These are phyloP conservation scores for Capsicum rhomboideum DNA, from an alignment of 257 asterid genomes.

Conservation along the genomic window DNA sequence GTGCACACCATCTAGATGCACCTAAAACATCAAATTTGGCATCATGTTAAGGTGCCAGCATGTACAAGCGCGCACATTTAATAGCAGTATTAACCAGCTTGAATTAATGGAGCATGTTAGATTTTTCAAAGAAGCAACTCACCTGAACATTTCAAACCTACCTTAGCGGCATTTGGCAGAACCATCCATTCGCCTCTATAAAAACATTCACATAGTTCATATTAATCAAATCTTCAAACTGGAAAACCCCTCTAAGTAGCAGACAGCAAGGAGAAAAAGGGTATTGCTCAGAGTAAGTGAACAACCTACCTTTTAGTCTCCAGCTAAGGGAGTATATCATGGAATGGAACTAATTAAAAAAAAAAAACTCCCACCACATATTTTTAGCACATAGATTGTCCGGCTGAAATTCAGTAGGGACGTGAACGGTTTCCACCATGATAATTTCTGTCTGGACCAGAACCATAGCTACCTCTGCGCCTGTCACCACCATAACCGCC, in stretches of 20 bases:
- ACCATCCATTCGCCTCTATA: constrained; percentile 75
- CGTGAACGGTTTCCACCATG: constrained; percentile 91
- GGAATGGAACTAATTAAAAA: constrained; percentile 47
- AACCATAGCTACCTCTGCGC: no score
- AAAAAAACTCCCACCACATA: constrained; percentile 60
- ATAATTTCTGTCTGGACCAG: constrained; percentile 61
- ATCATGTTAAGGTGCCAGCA: neutral
- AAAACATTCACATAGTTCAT: constrained; percentile 49
- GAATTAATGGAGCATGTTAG: neutral
- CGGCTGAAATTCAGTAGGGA: constrained; percentile 51
- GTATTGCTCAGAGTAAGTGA: constrained; percentile 37
- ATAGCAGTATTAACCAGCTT: neutral
- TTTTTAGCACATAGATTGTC: constrained; percentile 53
- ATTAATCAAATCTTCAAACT: constrained; percentile 43
- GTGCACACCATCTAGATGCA: neutral
- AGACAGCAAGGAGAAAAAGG: constrained; percentile 43
- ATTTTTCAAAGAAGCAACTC: constrained; percentile 47
- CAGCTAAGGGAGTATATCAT: constrained; percentile 45
- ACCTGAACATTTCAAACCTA: constrained; percentile 76
- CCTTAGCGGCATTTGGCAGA: constrained; percentile 86
- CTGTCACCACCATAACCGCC: no score
- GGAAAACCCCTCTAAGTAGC: constrained; percentile 24
- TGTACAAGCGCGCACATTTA: neutral
- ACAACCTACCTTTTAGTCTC: constrained; percentile 88
- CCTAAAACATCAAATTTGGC: neutral